Conservation (phyloP, 1,284 basidiomycete genomes). For the Wallemia ichthyophaga region DNA sequence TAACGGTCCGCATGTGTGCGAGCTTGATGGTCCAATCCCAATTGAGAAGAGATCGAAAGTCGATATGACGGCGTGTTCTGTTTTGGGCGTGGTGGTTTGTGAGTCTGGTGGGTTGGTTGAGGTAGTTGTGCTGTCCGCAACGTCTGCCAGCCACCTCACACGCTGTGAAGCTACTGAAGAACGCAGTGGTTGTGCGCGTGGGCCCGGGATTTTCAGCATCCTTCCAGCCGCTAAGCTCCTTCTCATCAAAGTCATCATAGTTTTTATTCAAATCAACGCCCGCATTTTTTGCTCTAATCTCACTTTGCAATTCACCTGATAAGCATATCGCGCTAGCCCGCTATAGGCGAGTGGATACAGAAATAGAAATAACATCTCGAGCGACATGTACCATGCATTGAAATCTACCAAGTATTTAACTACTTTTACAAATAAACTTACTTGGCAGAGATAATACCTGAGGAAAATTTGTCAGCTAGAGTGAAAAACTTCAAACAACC, state of each 20-base stretch:
- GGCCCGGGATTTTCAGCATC: no score
- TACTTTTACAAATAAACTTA: not conserved
- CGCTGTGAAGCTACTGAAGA: no score
- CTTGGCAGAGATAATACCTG: not conserved
- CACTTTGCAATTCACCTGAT: no score
- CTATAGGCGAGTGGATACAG: not conserved
- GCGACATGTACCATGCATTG: not conserved
- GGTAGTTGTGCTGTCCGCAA: no score
- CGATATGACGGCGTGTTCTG: conserved; percentile 74
- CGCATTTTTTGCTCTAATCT: no score
- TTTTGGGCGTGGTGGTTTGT: conserved; percentile 6
- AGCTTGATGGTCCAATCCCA: conserved; percentile 24
- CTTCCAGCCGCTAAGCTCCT: no score
- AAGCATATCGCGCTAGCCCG: no score
- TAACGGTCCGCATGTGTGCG: conserved; percentile 66
- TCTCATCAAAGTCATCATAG: no score
- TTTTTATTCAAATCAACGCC: no score
- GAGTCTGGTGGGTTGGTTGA: not conserved
- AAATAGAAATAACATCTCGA: not conserved
- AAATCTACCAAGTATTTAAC: not conserved
- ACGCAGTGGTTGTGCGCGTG: no score
- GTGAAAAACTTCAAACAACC: not conserved
- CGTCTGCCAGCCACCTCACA: no score
- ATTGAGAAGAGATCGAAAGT: conserved; percentile 83
- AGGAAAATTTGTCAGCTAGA: not conserved